Evolutionary conservation across 495 filamentous ascomycete genomes (phyloP).

Genomic region (Penicillium riverlandense): DNA sequence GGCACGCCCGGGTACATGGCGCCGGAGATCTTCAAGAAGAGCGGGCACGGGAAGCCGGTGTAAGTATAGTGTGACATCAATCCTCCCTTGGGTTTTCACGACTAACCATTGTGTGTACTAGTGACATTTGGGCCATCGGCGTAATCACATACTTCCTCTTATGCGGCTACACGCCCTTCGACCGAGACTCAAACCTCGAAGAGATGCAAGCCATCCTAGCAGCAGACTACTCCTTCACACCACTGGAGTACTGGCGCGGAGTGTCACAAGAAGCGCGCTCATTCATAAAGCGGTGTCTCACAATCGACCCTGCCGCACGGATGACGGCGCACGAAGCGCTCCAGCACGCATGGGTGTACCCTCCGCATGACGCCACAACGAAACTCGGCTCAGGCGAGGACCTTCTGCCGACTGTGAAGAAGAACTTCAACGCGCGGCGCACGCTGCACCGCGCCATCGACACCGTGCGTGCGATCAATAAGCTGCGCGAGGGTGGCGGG

Average conservation of each 20-base stretch:
- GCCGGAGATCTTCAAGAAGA: conserved; percentile 75
- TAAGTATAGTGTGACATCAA: conserved; percentile 26
- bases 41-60: conserved; percentile 73
- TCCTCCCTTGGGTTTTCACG: not conserved
- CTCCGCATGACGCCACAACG: conserved; percentile 26
- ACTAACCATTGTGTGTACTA: conserved; percentile 10
- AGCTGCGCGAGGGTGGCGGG: conserved; percentile 77
- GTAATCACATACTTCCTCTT: conserved; percentile 94
- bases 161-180: conserved; percentile 97
- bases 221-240: conserved; percentile 95
- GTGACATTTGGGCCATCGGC: conserved; percentile 74
- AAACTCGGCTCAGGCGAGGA: conserved; percentile 52
- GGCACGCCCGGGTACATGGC: conserved; percentile 97
- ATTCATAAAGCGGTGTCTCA: conserved; percentile 85
- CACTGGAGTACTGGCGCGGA: conserved; percentile 90
- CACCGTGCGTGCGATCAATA: conserved; percentile 96
- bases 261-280: conserved; percentile 80
- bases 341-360: conserved; percentile 79
- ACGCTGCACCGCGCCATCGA: conserved; percentile 96
- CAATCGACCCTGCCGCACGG: conserved; percentile 74
- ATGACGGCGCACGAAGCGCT: conserved; percentile 96
- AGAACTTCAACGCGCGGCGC: conserved; percentile 95
- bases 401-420: conserved; percentile 87
- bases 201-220: conserved; percentile 98
- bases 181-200: conserved; percentile 93